Base-by-base conservation (phyloP, 208 protist species). In the Crithidia bombi region DNA sequence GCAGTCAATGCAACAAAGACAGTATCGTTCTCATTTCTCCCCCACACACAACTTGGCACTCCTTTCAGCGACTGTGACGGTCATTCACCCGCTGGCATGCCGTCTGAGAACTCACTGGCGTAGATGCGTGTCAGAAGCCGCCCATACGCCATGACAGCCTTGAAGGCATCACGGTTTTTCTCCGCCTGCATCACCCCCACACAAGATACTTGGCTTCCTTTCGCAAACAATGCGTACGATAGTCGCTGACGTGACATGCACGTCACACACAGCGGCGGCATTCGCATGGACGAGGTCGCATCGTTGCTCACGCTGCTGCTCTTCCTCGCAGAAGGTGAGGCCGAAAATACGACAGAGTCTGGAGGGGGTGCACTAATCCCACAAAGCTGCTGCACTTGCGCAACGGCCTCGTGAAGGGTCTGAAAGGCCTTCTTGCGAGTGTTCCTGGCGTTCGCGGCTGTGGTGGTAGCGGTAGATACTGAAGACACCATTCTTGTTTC, bases 141-240 rank as follows among this genome's bases (percentile, higher is more conserved):
- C 0, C 55, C 82, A 50, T 73, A 86, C 46, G 41, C 67, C 65
- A 74, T 75, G 23, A 69, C 73, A 50, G 62, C 82, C 73, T 64
- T 78, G 33, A 82, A 44, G 23, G 72, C 52, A 17, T 66, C 55
- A 12, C 44, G 62, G 52, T 73, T 56, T 32, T 77, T 78, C 58
- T 88, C 87, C 7, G 79, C 79, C 26, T 82, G 66, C 43, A 90
- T 47, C 43, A 90, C 63, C 23, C 68, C 74, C 9, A 92, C 82
- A 33, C 77, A 78, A 35, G 69, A 55, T 9, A 92, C 57, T 38
- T 69, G 73, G 61, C 82, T 87, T 7, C 78, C 63, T 50, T 92
- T 89, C n/a, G 81, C 79, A 67, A 79, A 81, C 33, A 92, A 55
- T 21, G 87, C 87, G 65, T 90, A 92, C n/a, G 87, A 75, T 12